Evolutionary conservation across 768 basidiomycete genomes (phyloP).

Genomic region (Saitozyma podzolica): DNA sequence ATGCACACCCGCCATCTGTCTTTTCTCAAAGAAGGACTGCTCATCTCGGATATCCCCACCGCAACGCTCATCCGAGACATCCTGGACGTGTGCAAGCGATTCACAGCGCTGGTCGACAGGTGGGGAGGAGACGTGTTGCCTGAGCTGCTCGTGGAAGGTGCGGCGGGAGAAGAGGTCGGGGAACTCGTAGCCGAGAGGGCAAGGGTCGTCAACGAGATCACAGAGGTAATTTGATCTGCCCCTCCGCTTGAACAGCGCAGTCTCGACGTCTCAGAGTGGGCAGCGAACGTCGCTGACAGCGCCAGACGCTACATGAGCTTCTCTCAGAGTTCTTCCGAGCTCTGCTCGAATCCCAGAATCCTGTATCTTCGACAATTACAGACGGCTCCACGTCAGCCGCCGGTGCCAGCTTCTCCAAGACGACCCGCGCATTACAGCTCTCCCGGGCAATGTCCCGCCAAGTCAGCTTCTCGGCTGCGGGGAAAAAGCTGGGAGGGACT

Average conservation of each 20-base stretch:
- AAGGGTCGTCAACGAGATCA: conserved; percentile 69
- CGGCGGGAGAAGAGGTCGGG: conserved; percentile 65
- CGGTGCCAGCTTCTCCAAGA: conserved; percentile 26
- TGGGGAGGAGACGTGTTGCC: conserved; percentile 92
- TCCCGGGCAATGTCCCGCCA: conserved; percentile 31
- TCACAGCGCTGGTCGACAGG: conserved; percentile 82
- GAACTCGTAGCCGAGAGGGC: conserved; percentile 71
- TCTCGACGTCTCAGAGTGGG: not conserved
- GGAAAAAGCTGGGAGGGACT: no score
- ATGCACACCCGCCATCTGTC: conserved; percentile 82
- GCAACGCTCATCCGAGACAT: conserved; percentile 68
- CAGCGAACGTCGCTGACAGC: conserved; percentile 4
- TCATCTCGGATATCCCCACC: conserved; percentile 68
- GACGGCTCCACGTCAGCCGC: conserved; percentile 64
- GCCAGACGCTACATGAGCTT: conserved; percentile 66
- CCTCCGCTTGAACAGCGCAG: not conserved
- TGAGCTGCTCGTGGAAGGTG: conserved; percentile 75
- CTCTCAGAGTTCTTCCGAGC: conserved; percentile 79
- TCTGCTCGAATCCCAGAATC: conserved; percentile 72
- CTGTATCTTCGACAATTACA: conserved; percentile 56
- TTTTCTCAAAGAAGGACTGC: conserved; percentile 72
- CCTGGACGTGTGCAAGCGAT: conserved; percentile 78
- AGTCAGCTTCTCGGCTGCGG: conserved; percentile 12
- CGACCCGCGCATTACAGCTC: conserved; percentile 21
- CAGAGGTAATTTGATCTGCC: conserved; percentile 60